These are phyloP conservation scores for Vitis riparia DNA, from an alignment of 164 flowering plant genomes.

Conservation along the genomic window DNA sequence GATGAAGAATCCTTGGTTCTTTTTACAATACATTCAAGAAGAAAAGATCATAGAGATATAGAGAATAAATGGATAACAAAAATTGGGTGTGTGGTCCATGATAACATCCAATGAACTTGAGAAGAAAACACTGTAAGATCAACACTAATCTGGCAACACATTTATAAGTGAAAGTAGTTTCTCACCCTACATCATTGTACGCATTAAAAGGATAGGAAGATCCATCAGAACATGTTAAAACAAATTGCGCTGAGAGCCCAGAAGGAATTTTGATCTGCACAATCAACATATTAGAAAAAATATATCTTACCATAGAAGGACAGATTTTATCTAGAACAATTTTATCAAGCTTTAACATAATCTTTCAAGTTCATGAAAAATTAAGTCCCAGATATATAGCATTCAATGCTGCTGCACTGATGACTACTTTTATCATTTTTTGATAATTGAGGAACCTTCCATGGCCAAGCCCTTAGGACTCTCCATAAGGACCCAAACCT, in stretches of 20 bases:
- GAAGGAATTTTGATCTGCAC: slow-evolving; percentile 82
- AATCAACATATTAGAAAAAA: slow-evolving; percentile 1
- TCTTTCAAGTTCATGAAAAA: not conserved
- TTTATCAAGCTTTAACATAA: not conserved
- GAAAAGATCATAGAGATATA: not conserved
- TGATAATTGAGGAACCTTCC: too few species aligned
- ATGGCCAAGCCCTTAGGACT: too few species aligned
- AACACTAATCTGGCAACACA: not conserved
- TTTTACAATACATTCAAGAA: not conserved
- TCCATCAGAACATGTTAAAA: slow-evolving; percentile 71
- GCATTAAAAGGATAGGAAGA: slow-evolving; percentile 73
- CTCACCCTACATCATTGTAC: slow-evolving; percentile 54
- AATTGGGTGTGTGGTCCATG: not conserved
- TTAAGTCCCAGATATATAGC: not conserved
- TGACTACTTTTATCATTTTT: not conserved
- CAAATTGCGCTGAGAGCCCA: slow-evolving; percentile 83
- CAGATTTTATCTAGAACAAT: not conserved
- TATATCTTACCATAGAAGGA: not conserved
- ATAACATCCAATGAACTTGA: not conserved
- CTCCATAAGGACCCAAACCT: too few species aligned
- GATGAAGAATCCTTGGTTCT: too few species aligned
- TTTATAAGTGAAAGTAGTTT: not conserved
- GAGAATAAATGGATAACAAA: too few species aligned
- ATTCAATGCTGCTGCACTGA: not conserved
- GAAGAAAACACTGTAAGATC: not conserved